phyloP scores from a whole-genome alignment of 2,329 filamentous ascomycete species.

The Alternaria sp. region DNA sequence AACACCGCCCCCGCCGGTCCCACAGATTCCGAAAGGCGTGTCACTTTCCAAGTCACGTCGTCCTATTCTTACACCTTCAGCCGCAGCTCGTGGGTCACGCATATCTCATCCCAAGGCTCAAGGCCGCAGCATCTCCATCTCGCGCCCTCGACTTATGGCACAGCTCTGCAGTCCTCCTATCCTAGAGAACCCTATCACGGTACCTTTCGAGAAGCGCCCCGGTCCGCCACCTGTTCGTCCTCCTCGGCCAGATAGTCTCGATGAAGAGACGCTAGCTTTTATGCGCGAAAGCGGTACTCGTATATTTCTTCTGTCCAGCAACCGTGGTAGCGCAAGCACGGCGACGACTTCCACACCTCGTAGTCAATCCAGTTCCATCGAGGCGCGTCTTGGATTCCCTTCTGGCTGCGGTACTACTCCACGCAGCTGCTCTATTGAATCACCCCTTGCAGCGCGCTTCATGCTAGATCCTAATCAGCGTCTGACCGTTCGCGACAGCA shows the following conservation, averaged over 20 bases:
- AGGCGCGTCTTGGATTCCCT: constrained; percentile 21
- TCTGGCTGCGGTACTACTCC: constrained; percentile 19
- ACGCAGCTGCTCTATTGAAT: constrained; percentile 11
- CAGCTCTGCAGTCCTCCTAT: constrained; percentile 11
- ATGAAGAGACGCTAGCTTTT: constrained; percentile 23
- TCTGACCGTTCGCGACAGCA: constrained; percentile 22
- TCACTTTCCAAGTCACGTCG: constrained; percentile 9
- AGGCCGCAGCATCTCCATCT: constrained; percentile 17
- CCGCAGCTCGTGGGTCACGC: constrained; percentile 10
- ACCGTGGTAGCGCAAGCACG: constrained; percentile 20
- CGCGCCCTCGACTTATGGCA: constrained; percentile 19
- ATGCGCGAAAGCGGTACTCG: constrained; percentile 24
- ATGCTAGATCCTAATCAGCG: constrained; percentile 7
- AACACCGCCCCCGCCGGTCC: constrained; percentile 25
- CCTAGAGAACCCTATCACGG: constrained; percentile 4
- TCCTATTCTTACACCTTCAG: not conserved
- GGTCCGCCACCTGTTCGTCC: constrained; percentile 26
- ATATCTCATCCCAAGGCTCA: constrained; percentile 4
- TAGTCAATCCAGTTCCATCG: constrained; percentile 16
- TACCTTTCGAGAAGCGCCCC: constrained; percentile 21
- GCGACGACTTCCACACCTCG: constrained; percentile 10
- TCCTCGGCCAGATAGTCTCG: constrained; percentile 24
- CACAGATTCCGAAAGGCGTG: constrained; percentile 21
- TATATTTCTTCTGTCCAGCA: constrained; percentile 17
- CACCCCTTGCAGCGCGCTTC: constrained; percentile 23